These are phyloP conservation scores for Protea cynaroides DNA, from an alignment of 164 flowering plant species.

Conservation along the genomic window DNA sequence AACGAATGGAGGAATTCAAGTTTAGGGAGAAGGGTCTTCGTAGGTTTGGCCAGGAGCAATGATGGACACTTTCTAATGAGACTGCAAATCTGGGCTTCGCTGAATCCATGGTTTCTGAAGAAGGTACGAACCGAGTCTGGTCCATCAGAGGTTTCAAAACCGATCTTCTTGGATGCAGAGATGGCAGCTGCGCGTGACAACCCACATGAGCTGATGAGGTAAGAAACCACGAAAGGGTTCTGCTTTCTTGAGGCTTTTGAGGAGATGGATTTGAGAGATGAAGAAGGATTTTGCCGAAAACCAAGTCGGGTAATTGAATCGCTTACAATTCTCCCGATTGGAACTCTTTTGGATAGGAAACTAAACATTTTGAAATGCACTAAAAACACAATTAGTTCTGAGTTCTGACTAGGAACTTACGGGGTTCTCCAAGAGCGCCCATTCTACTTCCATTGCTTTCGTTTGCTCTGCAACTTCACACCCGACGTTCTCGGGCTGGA, in stretches of 20 bases:
- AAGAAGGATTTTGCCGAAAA: background rate
- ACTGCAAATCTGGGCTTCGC: constrained; percentile 8
- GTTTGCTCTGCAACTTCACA: no score
- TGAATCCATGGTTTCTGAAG: constrained; percentile 10
- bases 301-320: no score
- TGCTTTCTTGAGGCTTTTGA: background rate
- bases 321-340: no score
- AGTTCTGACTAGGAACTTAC: no score
- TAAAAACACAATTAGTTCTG: no score
- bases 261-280: background rate
- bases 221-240: constrained; percentile 11
- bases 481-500: no score
- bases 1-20: background rate
- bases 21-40: constrained; percentile 1
- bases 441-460: no score
- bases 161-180: constrained; percentile 11
- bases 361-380: no score
- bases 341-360: no score
- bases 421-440: no score
- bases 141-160: constrained; percentile 4
- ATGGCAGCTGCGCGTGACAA: constrained; percentile 13
- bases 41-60: background rate
- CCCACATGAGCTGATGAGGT: constrained; percentile 18
- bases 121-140: constrained; percentile 10
- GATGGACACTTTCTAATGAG: background rate